Base-by-base conservation (phyloP, 2,329 filamentous ascomycete species). In the Graphium sp. region DNA sequence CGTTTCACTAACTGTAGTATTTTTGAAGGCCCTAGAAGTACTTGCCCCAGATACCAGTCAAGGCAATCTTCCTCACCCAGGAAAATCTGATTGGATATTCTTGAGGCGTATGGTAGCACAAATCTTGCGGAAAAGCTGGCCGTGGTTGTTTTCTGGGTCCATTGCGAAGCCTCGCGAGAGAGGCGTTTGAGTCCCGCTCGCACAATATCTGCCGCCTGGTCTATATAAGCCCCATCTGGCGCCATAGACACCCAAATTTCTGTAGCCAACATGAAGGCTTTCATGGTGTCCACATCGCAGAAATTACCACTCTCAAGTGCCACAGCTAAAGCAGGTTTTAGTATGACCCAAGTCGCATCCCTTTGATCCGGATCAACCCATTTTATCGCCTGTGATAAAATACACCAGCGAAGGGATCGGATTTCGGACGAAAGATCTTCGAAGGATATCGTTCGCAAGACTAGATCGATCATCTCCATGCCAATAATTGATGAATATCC, bases 401-500 rank as follows among this genome's bases (percentile, higher is more conserved):
- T 45, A 11, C 49, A 46, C 56, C 56, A 60, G 25, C 50, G 54
- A n/a, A 58, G 33, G 2, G 53, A 47, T 6, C 44, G 42, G 17
- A 46, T 33, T 5, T 37, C 35, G 5, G 44, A 41, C 7, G 46
- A 47, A 6, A 43, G 39, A 16, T 46, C 43, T 26, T 44, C 42
- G 0, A 34, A 24, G 4, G 35, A 30, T 19, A 40, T 33, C 13
- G 47, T 32, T 9, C 42, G 37, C 11, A 37, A 45, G 2, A 50
- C 39, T 5, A 53, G 35, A 6, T 54, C 45, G 15, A 55, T 50
- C 4, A 63, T 40, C 26, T 45, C 47, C 14, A 42, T 46, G 5
- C 52, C 53, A 2, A 55, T 42, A 3, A 48, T 49, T 35, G 65
- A 58, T 5, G 55, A 42, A 13, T 53, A 57, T 2, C 54, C 45